Evolutionary conservation across 768 basidiomycete species (phyloP).

Genomic region (Cystofilobasidium macerans): DNA sequence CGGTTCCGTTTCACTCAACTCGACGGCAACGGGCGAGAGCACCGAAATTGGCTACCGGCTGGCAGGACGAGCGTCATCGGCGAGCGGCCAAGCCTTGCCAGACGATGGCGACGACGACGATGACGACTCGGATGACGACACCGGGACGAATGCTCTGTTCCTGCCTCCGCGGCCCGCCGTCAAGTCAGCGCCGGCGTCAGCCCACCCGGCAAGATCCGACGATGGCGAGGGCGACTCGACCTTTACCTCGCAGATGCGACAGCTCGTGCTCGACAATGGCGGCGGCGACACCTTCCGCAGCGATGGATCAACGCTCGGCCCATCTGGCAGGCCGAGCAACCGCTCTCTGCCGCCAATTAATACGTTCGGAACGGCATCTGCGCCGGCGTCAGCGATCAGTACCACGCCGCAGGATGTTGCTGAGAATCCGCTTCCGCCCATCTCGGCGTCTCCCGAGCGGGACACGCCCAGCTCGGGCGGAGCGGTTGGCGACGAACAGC

Average conservation of each 20-base stretch:
- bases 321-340: slow-evolving; percentile 5
- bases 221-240: not conserved
- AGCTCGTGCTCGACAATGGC: not conserved
- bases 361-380: not conserved
- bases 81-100: not conserved
- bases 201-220: not conserved
- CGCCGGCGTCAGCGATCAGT: slow-evolving; percentile 10
- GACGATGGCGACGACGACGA: not conserved
- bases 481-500: not conserved
- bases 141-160: slow-evolving; percentile 22
- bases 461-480: not conserved
- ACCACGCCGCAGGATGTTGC: slow-evolving; percentile 10
- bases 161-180: slow-evolving; percentile 9
- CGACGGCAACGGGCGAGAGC: not conserved
- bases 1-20: not conserved
- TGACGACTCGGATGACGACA: slow-evolving; percentile 20
- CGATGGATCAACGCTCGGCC: not conserved
- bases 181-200: not conserved
- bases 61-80: no score
- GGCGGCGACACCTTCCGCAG: not conserved
- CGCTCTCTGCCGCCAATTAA: slow-evolving; percentile 25
- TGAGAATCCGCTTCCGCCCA: not conserved
- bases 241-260: not conserved
- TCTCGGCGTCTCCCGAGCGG: not conserved
- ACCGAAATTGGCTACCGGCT: not conserved